Evolutionary conservation across 2,329 filamentous ascomycete species (phyloP), one percentile per base, ranked within the genome.

Genomic region (Colletotrichum sp.): DNA sequence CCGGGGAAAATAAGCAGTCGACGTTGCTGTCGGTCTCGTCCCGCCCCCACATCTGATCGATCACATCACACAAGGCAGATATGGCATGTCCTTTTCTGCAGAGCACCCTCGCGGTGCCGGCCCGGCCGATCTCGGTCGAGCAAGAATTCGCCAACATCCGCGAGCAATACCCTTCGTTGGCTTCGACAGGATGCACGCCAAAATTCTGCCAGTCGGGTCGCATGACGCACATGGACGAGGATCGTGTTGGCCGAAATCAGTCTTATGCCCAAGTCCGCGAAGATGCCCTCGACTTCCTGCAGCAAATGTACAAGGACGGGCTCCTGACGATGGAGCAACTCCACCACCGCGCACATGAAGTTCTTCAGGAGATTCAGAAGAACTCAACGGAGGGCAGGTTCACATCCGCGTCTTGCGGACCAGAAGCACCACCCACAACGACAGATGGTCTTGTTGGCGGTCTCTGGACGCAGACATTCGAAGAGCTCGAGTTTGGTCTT

Each of bases 61-160:
- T 36, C 29, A 64, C 59, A 39, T 44, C 15, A 36, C 22, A 72
- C 27, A 55, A 25, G 5, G 39, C 55, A 30, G 27, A 49, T 22
- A 76, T 76, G 73, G 73, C 73, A 12, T 76, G 73, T 32, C 73
- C 73, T n/a, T 76, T 76, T 25, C 73, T 76, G 15, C 73, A 76
- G 25, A 64, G 64, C 70, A 69, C 70, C 13, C 57, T 73, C 32
- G 64, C 73, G 39, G 70, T 73, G 73, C 70, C 70, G 29, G 70
- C 57, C 19, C 57, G 73, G 44, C 73, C 62, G 22, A 36, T 73
- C 32, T 74, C 73, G 22, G 64, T 39, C 27, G 64, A 76, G 29
- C 70, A 76, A 39, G 73, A 76, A 19, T 76, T 76, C n/a, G 64
- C 73, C 70, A 76, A 76, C 34, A 76, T 76, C 19, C 73, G 73